A percentile compares a stretch with the other conserved stretches of the same genome.
phyloP scores from a whole-genome alignment of 257 asterid genomes.

The Coffea canephora region DNA sequence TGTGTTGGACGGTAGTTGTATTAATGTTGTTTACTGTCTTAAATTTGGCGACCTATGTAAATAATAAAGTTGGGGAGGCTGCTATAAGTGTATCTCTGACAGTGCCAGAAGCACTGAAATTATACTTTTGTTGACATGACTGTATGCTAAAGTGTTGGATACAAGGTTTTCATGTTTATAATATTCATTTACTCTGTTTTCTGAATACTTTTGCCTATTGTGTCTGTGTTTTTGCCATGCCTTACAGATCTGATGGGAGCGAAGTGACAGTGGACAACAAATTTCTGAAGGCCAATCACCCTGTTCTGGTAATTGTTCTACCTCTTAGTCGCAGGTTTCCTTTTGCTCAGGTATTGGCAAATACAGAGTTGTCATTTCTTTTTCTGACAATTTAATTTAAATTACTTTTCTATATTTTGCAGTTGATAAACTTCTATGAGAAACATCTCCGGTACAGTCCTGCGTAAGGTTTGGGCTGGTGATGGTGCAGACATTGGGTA shows the following conservation, averaged over 20 bases:
- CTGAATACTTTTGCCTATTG: neutral
- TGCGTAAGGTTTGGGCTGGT: slow-evolving; percentile 21
- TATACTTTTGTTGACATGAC: neutral
- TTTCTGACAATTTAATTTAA: slow-evolving; percentile 6
- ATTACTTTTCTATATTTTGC: slow-evolving; percentile 29
- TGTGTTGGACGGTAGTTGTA: neutral
- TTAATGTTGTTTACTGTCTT: neutral
- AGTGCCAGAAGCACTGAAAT: neutral
- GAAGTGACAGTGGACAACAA: slow-evolving; percentile 80
- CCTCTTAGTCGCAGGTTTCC: neutral
- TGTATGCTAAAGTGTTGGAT: neutral
- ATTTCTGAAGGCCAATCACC: slow-evolving; percentile 78
- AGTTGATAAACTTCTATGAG: slow-evolving; percentile 87
- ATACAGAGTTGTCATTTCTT: neutral
- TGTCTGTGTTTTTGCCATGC: slow-evolving; percentile 14
- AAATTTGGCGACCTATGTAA: neutral
- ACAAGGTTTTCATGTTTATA: neutral
- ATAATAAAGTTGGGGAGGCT: neutral
- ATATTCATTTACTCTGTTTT: neutral
- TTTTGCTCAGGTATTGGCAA: neutral
- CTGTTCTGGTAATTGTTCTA: slow-evolving; percentile 56
- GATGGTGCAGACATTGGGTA: slow-evolving; percentile 15
- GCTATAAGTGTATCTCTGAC: neutral
- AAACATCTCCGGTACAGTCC: slow-evolving; percentile 67
- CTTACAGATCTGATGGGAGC: slow-evolving; percentile 78